These are phyloP conservation scores for Wickerhamomyces chambardii DNA, from an alignment of 805 yeast species.

Conservation along the genomic window DNA sequence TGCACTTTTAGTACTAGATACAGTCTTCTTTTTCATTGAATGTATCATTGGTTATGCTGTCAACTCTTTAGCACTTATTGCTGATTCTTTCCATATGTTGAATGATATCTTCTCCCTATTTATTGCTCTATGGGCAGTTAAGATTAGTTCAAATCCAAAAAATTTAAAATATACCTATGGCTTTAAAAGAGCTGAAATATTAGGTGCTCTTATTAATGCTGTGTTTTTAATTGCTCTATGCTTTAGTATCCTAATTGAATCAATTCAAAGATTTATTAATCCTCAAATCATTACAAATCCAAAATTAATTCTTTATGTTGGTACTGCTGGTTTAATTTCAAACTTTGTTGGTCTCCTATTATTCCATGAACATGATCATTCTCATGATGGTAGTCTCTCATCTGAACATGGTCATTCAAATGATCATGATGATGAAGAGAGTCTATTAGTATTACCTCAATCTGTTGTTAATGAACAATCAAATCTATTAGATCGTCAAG, in stretches of 20 bases:
- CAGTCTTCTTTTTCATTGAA: conserved; percentile 78
- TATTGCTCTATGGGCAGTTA: conserved; percentile 95
- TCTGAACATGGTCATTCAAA: no score
- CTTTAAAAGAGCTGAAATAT: conserved; percentile 95
- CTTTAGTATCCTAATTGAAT: conserved; percentile 86
- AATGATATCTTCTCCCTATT: conserved; percentile 86
- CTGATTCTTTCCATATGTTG: conserved; percentile 96
- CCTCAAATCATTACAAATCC: conserved; percentile 81
- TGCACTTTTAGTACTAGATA: conserved; percentile 65
- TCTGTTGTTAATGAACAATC: conserved; percentile 27
- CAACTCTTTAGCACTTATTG: conserved; percentile 88
- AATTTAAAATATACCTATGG: conserved; percentile 92
- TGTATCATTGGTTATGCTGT: conserved; percentile 83
- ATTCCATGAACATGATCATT: conserved; percentile 81
- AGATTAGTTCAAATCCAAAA: conserved; percentile 76
- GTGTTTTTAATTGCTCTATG: conserved; percentile 90
- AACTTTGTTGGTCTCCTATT: conserved; percentile 76
- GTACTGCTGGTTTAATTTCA: conserved; percentile 73
- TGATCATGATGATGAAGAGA: conserved; percentile 20
- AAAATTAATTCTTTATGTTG: conserved; percentile 73
- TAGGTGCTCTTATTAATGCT: conserved; percentile 92
- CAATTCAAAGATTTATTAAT: conserved; percentile 77
- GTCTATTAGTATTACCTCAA: conserved; percentile 31
- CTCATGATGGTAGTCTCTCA: conserved; percentile 35
- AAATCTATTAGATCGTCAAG: conserved; percentile 10